These are phyloP conservation scores for Cinnamomum chago DNA, from an alignment of 164 flowering plant species.

Conservation along the genomic window DNA sequence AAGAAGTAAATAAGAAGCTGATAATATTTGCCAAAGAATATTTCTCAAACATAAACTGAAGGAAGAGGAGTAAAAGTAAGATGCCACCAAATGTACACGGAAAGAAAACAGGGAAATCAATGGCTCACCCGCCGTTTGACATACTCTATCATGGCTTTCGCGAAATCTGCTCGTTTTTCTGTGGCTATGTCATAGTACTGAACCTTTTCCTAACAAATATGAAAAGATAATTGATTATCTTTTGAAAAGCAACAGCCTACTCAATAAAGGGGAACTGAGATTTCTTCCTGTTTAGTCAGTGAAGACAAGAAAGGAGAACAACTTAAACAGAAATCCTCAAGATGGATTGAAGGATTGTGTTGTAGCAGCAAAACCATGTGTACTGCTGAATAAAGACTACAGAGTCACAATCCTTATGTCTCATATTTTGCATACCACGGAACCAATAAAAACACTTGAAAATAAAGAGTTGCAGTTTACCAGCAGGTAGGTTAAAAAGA, in stretches of 20 bases:
- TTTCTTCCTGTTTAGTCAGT: neutral
- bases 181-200: constrained; percentile 91
- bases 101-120: neutral
- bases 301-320: neutral
- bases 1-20: constrained; percentile 10
- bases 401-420: neutral
- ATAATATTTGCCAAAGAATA: neutral
- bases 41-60: too few relatives aligned
- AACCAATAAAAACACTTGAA: too few relatives aligned
- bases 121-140: constrained; percentile 52
- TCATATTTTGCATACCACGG: too few relatives aligned
- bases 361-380: neutral
- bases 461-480: too few relatives aligned
- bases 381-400: neutral
- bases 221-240: neutral
- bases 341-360: neutral
- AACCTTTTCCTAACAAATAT: constrained; percentile 65
- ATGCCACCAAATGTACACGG: neutral
- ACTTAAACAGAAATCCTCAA: neutral
- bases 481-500: too few relatives aligned
- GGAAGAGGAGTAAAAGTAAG: neutral
- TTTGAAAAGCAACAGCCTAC: neutral
- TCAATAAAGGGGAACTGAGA: neutral
- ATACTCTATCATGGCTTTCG: constrained; percentile 69
- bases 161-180: constrained; percentile 85